Evolutionary conservation across 139 green algal genomes (phyloP).

Genomic region (Volvox reticuliferus): DNA sequence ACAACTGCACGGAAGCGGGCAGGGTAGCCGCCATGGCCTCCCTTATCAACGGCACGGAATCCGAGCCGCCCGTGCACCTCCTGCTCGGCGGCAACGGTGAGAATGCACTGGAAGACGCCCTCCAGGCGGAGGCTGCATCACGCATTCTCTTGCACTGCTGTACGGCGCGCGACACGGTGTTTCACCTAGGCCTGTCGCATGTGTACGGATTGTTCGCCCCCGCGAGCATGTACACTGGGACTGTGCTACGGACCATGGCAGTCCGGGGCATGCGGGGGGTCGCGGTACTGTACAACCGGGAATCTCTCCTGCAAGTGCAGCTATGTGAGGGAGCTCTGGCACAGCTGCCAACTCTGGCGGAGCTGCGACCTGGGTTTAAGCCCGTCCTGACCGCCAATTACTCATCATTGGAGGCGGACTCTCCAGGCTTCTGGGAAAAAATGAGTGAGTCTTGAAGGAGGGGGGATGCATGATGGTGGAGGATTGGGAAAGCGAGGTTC

Average conservation of each 20-base stretch:
- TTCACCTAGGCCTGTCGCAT: neutral
- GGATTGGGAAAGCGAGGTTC: too few species aligned
- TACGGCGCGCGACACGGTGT: conserved; percentile 34
- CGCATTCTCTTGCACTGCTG: conserved; percentile 36
- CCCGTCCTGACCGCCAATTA: conserved; percentile 1
- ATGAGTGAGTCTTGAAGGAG: too few species aligned
- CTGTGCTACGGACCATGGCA: conserved; percentile 25
- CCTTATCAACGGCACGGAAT: neutral
- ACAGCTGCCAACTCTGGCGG: neutral
- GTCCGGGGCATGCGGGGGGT: neutral
- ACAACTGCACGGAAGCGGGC: conserved; percentile 25
- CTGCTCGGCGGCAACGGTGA: conserved; percentile 30
- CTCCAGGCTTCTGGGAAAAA: neutral
- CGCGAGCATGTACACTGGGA: neutral
- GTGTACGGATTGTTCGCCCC: conserved; percentile 35
- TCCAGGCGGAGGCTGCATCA: conserved; percentile 10
- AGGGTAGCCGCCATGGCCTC: neutral
- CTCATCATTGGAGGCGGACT: neutral
- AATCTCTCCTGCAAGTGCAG: neutral
- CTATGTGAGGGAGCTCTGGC: conserved; percentile 16
- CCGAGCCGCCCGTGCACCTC: conserved; percentile 21
- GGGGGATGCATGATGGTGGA: neutral
- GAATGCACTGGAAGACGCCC: conserved; percentile 8
- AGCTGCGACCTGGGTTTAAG: conserved; percentile 28
- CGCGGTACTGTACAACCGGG: neutral